phyloP scores from a whole-genome alignment of 495 filamentous ascomycete genomes.

The Xylaria sp. region DNA sequence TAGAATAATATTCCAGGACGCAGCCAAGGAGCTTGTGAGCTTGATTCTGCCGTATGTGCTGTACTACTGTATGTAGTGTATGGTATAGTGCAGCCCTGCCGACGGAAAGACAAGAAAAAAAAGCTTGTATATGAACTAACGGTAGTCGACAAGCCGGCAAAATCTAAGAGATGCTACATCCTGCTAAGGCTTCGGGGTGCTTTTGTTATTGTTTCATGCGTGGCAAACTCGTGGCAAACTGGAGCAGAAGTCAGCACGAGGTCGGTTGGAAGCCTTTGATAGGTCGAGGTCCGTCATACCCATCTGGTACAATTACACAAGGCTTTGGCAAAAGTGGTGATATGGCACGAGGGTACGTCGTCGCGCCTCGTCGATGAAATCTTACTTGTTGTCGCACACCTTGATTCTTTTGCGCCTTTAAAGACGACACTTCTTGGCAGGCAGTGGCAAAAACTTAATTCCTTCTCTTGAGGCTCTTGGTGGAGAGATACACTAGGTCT shows the following conservation, averaged over 20 bases:
- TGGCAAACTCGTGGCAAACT: background rate
- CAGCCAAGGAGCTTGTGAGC: slow-evolving; percentile 3
- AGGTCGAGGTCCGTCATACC: slow-evolving; percentile 1
- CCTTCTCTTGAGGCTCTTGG: slow-evolving; percentile 5
- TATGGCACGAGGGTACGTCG: slow-evolving; percentile 14
- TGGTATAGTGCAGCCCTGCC: background rate
- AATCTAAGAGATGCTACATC: background rate
- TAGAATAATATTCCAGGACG: no score
- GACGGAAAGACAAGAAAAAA: background rate
- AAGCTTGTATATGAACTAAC: slow-evolving; percentile 7
- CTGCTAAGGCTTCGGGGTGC: background rate
- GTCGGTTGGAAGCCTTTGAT: slow-evolving; percentile 10
- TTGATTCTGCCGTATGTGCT: slow-evolving; percentile 6
- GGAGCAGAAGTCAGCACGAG: slow-evolving; percentile 12
- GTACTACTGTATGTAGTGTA: no score
- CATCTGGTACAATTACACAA: background rate
- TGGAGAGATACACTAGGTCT: slow-evolving; percentile 3
- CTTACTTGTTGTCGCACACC: background rate
- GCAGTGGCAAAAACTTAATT: background rate
- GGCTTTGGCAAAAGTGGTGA: slow-evolving; percentile 6
- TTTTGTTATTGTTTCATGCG: background rate
- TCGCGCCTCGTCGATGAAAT: background rate
- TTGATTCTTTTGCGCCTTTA: background rate
- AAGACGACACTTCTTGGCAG: background rate
- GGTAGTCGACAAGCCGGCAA: background rate